Base-by-base conservation (phyloP, 768 basidiomycete species). In the Amanita thiersii region DNA sequence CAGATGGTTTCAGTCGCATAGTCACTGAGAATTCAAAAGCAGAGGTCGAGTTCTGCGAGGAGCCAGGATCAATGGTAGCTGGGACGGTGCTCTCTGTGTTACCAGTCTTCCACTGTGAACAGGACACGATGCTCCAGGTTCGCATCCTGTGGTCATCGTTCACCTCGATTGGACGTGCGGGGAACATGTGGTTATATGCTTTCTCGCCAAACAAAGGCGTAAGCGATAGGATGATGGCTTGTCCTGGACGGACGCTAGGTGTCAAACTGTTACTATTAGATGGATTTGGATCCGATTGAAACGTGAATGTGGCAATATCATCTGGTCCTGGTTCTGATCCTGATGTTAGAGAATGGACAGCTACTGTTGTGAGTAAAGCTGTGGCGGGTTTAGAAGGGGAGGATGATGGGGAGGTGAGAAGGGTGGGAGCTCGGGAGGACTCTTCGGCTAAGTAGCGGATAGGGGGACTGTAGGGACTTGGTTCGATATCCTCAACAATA, bases 61-160 rank as follows among this genome's bases (percentile, higher is more conserved):
- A 64, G 14, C 79, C 12, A 15, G 33, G 29, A 30, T 30, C 14
- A 9, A 14, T 9, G 14, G 29, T 30, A 9, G 29, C 9, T n/a
- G n/a, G n/a, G n/a, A n/a, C n/a, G n/a, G n/a, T n/a, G n/a, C n/a
- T n/a, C n/a, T n/a, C n/a, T n/a, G n/a, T n/a, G n/a, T n/a, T n/a
- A n/a, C n/a, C n/a, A n/a, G n/a, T n/a, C n/a, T n/a, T n/a, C 26
- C 26, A 28, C 26, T 28, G 26, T n/a, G 26, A 28, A 35, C n/a
- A 6, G 17, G 33, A 35, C 12, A 35, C 33, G 15, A 35, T 15
- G 19, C n/a, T 14, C 77, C 77, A 81, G 3, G 78, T 80, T 8
- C 78, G 72, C 10, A 81, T 69, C 37, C 75, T 69, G n/a, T n/a
- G 26, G 48, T 81, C 77, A 52, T 80, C 78, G 50, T 77, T 77